phyloP scores from a whole-genome alignment of 2,329 filamentous ascomycete species.

The Tothia fuscella region DNA sequence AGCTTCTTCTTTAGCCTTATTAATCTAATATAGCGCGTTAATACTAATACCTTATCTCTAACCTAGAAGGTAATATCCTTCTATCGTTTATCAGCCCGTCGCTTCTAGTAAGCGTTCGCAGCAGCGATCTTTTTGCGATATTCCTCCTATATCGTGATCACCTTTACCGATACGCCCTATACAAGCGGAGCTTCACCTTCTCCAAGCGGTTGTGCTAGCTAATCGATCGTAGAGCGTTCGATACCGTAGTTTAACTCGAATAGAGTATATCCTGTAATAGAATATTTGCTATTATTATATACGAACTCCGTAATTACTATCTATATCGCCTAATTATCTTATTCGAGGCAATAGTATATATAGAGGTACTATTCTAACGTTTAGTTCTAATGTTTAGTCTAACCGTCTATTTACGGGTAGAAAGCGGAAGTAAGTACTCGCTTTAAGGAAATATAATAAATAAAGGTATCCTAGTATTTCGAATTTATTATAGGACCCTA shows the following conservation, averaged over 20 bases:
- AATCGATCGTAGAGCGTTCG: background rate
- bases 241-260: constrained; percentile 1
- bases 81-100: background rate
- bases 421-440: background rate
- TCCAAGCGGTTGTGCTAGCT: background rate
- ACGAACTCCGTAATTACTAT: background rate
- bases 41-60: too few species aligned
- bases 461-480: background rate
- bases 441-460: background rate
- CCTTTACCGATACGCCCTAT: constrained; percentile 1
- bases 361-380: background rate
- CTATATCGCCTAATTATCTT: background rate
- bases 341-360: background rate
- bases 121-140: background rate
- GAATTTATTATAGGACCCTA: background rate
- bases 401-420: constrained; percentile 3
- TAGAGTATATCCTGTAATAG: background rate
- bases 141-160: background rate
- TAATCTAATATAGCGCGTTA: too few species aligned
- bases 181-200: background rate
- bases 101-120: background rate
- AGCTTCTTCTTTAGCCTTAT: too few species aligned
- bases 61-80: background rate
- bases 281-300: background rate
- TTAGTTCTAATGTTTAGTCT: constrained; percentile 3